Base-by-base conservation (phyloP, 495 filamentous ascomycete genomes). In the Wilcoxina mikolae region DNA sequence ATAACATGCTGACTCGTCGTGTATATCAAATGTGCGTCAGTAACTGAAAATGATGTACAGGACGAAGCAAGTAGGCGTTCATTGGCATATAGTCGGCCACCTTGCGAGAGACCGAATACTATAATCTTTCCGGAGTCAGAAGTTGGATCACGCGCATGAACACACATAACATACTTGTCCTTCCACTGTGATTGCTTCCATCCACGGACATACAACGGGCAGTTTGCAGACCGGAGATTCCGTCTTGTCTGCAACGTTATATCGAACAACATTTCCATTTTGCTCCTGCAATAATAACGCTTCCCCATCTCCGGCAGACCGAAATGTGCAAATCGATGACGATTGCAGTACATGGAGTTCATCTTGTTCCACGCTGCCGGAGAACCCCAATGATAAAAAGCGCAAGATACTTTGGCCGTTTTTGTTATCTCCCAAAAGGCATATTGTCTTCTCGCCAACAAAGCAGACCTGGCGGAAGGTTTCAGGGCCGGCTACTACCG, bases 1-100 rank as follows among this genome's bases (percentile, higher is more conserved):
- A 95, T 68, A 15, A 94, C 72, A 68, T 95, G 88, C 56, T 86
- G 84, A 46, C 80, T 87, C 1, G 90, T 96, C 18, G 91, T 95
- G 65, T 85, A 88, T 45, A 96, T 78, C 17, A 98, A 70, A 73
- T 95, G 88, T 25, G 78, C 74, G n/a, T 78, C 69, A 0, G 89
- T 95, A 29, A 87, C 70, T 12, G 87, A 61, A 62, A 94, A 94
- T 0, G 91, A 96, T 1, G 91, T 95, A 69, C 87, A 94, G 58
- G 86, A 91, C 62, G 81, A 84, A 2, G 79, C 78, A 35, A 96
- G 68, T 12, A 80, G 71, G 18, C 75, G 74, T 31, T 81, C 78
- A 59, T 91, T 87, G 24, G 84, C 84, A 61, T 82, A 93, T 11
- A 98, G 71, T 52, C 79, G 71, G 1, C 91, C 93, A 53, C 76